Percentiles rank a stretch among this genome's conserved stretches.
Conservation (phyloP, 352 stramenopile species). For the Phytophthora citrophthora region DNA sequence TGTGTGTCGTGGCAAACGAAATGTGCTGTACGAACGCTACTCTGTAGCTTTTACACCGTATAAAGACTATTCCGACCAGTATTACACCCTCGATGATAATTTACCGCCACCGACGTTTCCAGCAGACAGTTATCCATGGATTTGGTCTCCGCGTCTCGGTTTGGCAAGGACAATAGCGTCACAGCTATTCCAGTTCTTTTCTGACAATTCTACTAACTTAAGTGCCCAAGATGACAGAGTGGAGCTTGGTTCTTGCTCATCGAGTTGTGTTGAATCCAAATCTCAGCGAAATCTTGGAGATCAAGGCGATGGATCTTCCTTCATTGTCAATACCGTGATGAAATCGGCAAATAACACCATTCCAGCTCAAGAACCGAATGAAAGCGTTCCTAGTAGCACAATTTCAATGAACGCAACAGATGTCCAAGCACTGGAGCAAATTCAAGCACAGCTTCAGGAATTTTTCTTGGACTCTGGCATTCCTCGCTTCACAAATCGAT, state of each 20-base stretch:
- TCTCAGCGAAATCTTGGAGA: neutral
- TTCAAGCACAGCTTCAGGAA: constrained; percentile 43
- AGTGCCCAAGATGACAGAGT: neutral
- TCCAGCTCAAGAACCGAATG: neutral
- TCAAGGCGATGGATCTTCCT: neutral
- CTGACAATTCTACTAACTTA: neutral
- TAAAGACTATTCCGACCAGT: constrained; percentile 45
- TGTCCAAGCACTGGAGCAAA: constrained; percentile 35
- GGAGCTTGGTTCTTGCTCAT: neutral
- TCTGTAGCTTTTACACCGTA: constrained; percentile 53
- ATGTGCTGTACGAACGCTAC: constrained; percentile 24
- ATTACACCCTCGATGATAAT: constrained; percentile 48
- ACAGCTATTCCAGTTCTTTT: constrained; percentile 34
- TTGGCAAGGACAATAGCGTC: constrained; percentile 30
- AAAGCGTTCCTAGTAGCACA: neutral
- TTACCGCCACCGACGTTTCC: constrained; percentile 44
- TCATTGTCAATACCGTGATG: neutral
- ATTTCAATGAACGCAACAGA: constrained; percentile 21
- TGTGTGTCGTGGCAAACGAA: constrained; percentile 29
- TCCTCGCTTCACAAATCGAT: constrained; percentile 39
- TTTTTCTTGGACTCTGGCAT: constrained; percentile 69
- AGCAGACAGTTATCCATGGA: constrained; percentile 55
- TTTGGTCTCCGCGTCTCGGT: constrained; percentile 41
- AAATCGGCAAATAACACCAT: neutral
- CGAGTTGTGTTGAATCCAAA: constrained; percentile 3